A percentile compares a stretch with the other conserved stretches of the same genome.
phyloP scores from a whole-genome alignment of 768 basidiomycete genomes.

The Mycena vulgaris region DNA sequence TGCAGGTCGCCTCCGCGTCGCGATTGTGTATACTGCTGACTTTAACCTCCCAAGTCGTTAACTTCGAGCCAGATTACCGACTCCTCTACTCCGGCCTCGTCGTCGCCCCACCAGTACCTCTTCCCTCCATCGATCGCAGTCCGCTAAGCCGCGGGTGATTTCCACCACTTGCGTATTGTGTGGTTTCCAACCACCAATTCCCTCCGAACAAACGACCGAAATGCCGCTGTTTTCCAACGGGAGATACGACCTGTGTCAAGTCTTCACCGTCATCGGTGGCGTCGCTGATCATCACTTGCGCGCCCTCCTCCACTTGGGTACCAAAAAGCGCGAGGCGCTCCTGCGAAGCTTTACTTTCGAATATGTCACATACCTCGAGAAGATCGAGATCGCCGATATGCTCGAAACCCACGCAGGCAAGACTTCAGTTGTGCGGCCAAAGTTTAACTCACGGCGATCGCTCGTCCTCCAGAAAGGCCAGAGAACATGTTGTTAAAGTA shows the following conservation, averaged over 20 bases:
- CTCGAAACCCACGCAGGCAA: not conserved
- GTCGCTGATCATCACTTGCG: not conserved
- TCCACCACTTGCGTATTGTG: not conserved
- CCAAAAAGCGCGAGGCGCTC: not conserved
- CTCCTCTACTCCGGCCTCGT: too few species aligned
- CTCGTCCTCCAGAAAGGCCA: not conserved
- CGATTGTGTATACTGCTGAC: too few species aligned
- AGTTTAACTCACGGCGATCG: not conserved
- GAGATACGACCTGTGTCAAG: not conserved
- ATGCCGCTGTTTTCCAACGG: not conserved
- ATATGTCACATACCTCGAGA: not conserved
- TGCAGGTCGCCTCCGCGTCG: too few species aligned
- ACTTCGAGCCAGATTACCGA: too few species aligned
- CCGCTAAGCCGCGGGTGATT: too few species aligned
- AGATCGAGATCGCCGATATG: too few species aligned
- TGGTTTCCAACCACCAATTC: not conserved
- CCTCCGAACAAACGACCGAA: not conserved
- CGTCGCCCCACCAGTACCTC: too few species aligned
- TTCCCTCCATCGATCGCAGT: too few species aligned
- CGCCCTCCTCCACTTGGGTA: not conserved
- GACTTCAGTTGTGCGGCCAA: too few species aligned
- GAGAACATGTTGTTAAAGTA: not conserved
- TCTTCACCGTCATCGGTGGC: not conserved
- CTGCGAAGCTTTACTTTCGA: not conserved
- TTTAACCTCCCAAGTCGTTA: too few species aligned